Conservation (phyloP, 148 eudicot genomes). For the Agrostemma githago region DNA sequence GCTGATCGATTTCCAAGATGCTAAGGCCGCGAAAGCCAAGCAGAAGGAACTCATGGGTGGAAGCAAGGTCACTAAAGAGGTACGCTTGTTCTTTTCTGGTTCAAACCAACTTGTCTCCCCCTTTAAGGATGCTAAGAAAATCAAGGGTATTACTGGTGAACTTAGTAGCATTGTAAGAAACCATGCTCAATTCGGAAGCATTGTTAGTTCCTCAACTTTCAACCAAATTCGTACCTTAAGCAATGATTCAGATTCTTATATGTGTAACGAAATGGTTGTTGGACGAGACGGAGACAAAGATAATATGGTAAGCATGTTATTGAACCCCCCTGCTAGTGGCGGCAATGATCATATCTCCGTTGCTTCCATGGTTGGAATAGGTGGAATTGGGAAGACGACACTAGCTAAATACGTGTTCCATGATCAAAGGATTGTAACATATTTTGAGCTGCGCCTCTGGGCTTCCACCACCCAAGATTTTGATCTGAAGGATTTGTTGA, state of each 20-base stretch:
- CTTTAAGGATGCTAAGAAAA: neutral
- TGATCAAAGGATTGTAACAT: constrained; percentile 2
- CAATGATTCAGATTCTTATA: neutral
- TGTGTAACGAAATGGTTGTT: neutral
- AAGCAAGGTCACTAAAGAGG: neutral
- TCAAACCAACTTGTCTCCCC: constrained; percentile 12
- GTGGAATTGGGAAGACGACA: constrained; percentile 18
- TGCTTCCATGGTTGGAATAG: constrained; percentile 17
- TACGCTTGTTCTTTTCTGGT: neutral
- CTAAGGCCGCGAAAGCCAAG: neutral
- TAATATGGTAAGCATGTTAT: neutral
- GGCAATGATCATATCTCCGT: neutral
- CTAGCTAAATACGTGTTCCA: constrained; percentile 9
- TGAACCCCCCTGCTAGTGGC: neutral
- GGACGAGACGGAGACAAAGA: constrained; percentile 12
- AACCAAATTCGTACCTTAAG: neutral
- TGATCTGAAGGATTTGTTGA: neutral
- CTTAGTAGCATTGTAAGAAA: neutral
- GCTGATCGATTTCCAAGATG: constrained; percentile 10
- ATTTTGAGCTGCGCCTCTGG: constrained; percentile 17
- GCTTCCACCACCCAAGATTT: neutral
- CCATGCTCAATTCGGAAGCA: neutral
- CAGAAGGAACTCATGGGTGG: neutral
- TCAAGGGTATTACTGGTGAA: neutral
- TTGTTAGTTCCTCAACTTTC: neutral